phyloP scores from a whole-genome alignment of 1,284 basidiomycete species.

The Meira nashicola region DNA sequence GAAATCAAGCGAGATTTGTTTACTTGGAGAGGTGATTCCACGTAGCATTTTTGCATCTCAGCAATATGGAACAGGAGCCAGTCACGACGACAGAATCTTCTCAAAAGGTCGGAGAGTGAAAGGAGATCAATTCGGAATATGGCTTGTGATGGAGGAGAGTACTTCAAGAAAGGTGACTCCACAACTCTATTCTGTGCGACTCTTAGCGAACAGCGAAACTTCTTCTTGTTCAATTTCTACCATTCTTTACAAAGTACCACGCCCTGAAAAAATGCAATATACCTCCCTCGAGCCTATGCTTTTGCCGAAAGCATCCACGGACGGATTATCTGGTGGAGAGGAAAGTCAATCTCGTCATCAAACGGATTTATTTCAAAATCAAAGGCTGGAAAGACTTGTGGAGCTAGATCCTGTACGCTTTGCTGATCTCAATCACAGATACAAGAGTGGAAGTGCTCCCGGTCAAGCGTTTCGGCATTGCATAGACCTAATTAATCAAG shows the following conservation, averaged over 20 bases:
- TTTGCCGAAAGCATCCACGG: conserved; percentile 37
- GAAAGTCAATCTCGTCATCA: conserved; percentile 1
- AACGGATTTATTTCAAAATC: conserved; percentile 19
- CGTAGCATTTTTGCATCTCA: too few species aligned
- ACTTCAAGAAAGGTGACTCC: too few species aligned
- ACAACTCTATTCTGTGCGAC: too few species aligned
- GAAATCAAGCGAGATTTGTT: too few species aligned
- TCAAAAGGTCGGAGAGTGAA: too few species aligned
- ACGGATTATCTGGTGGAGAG: conserved; percentile 12
- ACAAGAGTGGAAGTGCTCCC: conserved; percentile 4
- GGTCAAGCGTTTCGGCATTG: conserved; percentile 4
- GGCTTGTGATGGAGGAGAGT: too few species aligned
- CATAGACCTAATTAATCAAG: too few species aligned
- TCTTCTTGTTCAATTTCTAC: conserved; percentile 12
- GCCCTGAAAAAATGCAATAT: conserved; percentile 59
- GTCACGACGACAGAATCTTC: too few species aligned
- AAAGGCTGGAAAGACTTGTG: conserved; percentile 21
- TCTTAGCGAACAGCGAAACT: not conserved
- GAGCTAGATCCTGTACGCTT: conserved; percentile 36
- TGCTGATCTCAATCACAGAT: conserved; percentile 29
- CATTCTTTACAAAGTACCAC: conserved; percentile 60
- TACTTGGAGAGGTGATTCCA: too few species aligned
- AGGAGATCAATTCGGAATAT: too few species aligned
- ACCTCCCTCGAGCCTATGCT: conserved; percentile 58
- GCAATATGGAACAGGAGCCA: too few species aligned